These are phyloP conservation scores for Nemophila menziesii DNA, from an alignment of 257 asterid genomes.

Conservation along the genomic window DNA sequence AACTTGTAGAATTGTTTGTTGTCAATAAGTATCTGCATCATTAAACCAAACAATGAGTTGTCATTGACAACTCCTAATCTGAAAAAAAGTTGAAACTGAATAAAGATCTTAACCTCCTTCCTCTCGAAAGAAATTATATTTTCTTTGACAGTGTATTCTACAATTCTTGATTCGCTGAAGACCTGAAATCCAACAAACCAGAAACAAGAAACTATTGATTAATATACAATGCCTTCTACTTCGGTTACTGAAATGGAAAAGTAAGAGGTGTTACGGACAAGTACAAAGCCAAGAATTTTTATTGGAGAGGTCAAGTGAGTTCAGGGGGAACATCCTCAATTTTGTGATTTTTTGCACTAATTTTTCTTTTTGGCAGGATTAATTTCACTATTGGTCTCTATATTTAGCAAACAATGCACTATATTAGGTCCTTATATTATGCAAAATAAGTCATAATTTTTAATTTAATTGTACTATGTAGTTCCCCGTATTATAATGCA, in stretches of 20 bases:
- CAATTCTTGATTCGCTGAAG: conserved; percentile 77
- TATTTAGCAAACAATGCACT: too few relatives aligned
- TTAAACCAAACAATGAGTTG: neutral
- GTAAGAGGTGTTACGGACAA: neutral
- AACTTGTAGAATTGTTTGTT: conserved; percentile 78
- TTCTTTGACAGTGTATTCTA: conserved; percentile 48
- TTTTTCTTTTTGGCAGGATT: too few relatives aligned
- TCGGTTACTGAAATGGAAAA: neutral
- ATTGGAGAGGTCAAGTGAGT: too few relatives aligned
- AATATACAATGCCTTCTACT: neutral
- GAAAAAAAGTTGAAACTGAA: neutral
- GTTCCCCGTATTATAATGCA: too few relatives aligned
- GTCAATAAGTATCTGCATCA: conserved; percentile 56
- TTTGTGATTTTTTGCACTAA: too few relatives aligned
- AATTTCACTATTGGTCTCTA: too few relatives aligned
- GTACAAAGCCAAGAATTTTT: too few relatives aligned
- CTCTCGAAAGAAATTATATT: conserved; percentile 48
- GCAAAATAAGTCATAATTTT: too few relatives aligned
- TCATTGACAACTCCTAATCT: neutral
- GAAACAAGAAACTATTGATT: neutral
- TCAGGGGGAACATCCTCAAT: too few relatives aligned
- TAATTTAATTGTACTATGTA: too few relatives aligned
- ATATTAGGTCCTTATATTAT: too few relatives aligned
- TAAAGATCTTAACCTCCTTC: conserved; percentile 40
- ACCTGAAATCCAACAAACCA: conserved; percentile 23